Base-by-base conservation (phyloP, 495 filamentous ascomycete genomes). In the Penicillium lagena region DNA sequence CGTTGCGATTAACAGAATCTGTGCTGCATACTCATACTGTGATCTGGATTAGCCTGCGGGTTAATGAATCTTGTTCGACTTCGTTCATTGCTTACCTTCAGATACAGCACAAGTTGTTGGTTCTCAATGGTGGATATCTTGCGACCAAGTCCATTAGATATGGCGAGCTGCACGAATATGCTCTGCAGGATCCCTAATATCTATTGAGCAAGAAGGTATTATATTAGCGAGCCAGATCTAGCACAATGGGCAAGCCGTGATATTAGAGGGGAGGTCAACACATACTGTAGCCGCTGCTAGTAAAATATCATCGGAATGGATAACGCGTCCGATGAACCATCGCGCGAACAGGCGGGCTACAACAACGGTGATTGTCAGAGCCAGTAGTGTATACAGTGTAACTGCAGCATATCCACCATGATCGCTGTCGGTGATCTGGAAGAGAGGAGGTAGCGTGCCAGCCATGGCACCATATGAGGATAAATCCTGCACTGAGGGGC, bases 21-120 rank as follows among this genome's bases (percentile, higher is more conserved):
- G 59, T n/a, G 59, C 53, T 1, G 42, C 53, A 46, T 62, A 60
- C 47, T 54, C 49, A 37, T 62, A 59, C 59, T 62, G 29, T 13
- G 29, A 7, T 29, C 9, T 35, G 7, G 29, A 47, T 58, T 33
- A 58, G 47, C 29, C 15, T 12, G 2, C 22, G 5, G 31, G 8
- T 11, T 30, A 15, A 7, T 40, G 12, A 5, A 12, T 12, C 15
- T 4, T 17, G 15, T 17, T 17, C 15, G 15, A 1, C 15, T 17
- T 17, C 4, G 15, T 17, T 17, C 4, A 17, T 7, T 35, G 7
- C 36, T 4, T 39, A 59, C 56, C 56, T 56, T 59, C 17, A 56
- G 39, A 45, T 47, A 59, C 28, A 30, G 29, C 28, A 11, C 30
- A 9, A 53, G 45, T 8, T 53, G 15, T 7, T 35, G 13, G 8